Evolutionary conservation across 1,284 basidiomycete species (phyloP).

Genomic region (Cryptococcus floricola): DNA sequence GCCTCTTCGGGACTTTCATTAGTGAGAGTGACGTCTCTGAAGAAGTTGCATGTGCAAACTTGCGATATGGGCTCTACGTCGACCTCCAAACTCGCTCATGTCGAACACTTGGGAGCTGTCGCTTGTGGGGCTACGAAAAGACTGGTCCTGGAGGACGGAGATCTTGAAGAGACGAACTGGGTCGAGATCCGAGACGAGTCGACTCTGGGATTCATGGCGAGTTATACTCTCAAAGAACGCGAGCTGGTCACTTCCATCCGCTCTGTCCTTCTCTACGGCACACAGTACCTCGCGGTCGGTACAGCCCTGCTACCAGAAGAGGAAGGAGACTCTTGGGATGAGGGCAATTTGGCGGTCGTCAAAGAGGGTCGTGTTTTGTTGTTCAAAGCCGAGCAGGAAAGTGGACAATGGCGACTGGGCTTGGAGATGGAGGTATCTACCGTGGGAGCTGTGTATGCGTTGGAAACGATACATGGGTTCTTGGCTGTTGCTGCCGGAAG

Average conservation of each 20-base stretch:
- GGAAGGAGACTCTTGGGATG: constrained; percentile 24
- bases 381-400: background rate
- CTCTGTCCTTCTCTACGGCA: constrained; percentile 27
- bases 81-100: constrained; percentile 62
- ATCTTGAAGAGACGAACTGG: constrained; percentile 55
- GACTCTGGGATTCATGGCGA: constrained; percentile 52
- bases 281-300: constrained; percentile 40
- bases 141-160: constrained; percentile 58
- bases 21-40: constrained; percentile 63
- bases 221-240: constrained; percentile 17
- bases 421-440: constrained; percentile 22
- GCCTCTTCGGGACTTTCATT: constrained; percentile 56
- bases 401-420: constrained; percentile 19
- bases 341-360: constrained; percentile 24
- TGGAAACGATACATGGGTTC: constrained; percentile 42
- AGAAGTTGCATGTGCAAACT: constrained; percentile 75
- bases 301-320: constrained; percentile 36
- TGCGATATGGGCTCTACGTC: constrained; percentile 66
- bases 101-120: constrained; percentile 57
- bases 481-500: constrained; percentile 67
- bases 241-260: constrained; percentile 34
- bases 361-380: constrained; percentile 40
- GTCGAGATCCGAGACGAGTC: constrained; percentile 66
- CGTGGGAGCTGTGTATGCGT: constrained; percentile 40
- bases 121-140: constrained; percentile 61